phyloP scores from a whole-genome alignment of 1,284 basidiomycete species.

The Sporisorium iseilematis-ciliati region DNA sequence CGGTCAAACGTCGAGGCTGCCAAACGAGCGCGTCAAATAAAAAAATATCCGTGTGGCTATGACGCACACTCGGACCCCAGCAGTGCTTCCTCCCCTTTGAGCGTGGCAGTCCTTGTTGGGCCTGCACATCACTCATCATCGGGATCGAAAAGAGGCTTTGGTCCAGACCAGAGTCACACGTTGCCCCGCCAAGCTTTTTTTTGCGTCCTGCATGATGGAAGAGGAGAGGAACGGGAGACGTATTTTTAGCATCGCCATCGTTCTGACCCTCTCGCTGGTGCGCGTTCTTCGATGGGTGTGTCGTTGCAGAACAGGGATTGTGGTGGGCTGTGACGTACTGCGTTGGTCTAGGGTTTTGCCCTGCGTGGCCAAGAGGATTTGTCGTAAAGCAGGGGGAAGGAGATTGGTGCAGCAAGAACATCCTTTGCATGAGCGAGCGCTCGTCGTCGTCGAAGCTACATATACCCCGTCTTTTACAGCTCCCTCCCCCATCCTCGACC shows the following conservation, averaged over 20 bases:
- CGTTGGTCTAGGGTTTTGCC: neutral
- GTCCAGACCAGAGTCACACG: neutral
- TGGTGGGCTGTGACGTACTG: neutral
- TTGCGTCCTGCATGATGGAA: neutral
- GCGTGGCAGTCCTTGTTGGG: too few species aligned
- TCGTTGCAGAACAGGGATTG: neutral
- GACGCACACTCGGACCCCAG: too few species aligned
- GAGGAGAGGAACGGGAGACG: neutral
- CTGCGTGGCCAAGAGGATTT: too few species aligned
- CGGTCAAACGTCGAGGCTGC: too few species aligned
- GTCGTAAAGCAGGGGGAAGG: too few species aligned
- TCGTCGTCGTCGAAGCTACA: neutral
- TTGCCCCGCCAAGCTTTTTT: neutral
- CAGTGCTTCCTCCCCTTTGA: too few species aligned
- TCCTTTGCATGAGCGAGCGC: too few species aligned
- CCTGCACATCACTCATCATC: neutral
- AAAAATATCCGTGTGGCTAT: too few species aligned
- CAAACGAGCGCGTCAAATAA: too few species aligned
- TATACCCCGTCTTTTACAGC: neutral
- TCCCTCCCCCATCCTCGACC: neutral
- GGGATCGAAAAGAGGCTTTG: neutral
- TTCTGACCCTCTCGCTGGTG: too few species aligned
- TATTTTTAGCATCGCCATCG: constrained; percentile 1
- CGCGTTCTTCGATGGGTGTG: neutral
- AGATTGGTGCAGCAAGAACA: too few species aligned